Percentiles rank a stretch among this genome's conserved stretches.
These are phyloP conservation scores for Calamus simplicifolius DNA, from an alignment of 176 grass and related monocot species.

Conservation along the genomic window DNA sequence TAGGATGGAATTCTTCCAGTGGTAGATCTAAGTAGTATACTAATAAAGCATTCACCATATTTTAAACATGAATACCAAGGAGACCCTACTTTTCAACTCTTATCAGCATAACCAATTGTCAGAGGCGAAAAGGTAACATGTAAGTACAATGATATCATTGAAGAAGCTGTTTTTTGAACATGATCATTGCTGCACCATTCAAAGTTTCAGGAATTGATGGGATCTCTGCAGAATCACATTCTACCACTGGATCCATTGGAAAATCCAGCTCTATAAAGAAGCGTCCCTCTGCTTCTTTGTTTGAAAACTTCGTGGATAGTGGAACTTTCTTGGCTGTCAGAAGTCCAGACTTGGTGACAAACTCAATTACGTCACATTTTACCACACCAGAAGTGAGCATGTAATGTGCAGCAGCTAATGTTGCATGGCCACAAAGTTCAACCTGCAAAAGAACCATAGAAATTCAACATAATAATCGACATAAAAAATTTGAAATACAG, in stretches of 20 bases:
- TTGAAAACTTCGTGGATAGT: background rate
- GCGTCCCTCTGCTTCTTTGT: slow-evolving; percentile 13
- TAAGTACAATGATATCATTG: slow-evolving; percentile 45
- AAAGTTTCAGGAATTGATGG: slow-evolving; percentile 48
- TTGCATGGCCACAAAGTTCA: slow-evolving; percentile 48
- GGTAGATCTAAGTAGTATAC: too few species aligned
- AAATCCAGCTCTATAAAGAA: slow-evolving; percentile 63
- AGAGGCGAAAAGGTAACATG: slow-evolving; percentile 3
- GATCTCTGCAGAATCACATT: slow-evolving; percentile 22
- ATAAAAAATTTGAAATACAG: too few species aligned
- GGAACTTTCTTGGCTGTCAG: slow-evolving; percentile 41
- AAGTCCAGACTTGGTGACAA: slow-evolving; percentile 49
- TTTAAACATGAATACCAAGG: too few species aligned
- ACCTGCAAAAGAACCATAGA: slow-evolving; percentile 17
- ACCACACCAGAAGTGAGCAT: slow-evolving; percentile 33
- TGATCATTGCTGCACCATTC: slow-evolving; percentile 34
- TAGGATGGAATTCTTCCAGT: too few species aligned
- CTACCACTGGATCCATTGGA: slow-evolving; percentile 38
- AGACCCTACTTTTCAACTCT: too few species aligned
- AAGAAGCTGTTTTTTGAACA: slow-evolving; percentile 36
- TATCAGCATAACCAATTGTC: too few species aligned
- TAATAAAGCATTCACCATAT: too few species aligned
- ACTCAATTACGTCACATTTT: slow-evolving; percentile 34
- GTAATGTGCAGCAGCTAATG: slow-evolving; percentile 59
- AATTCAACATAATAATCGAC: background rate